Evolutionary conservation across 345 rosid species (phyloP).

Genomic region (Aurinia saxatilis): DNA sequence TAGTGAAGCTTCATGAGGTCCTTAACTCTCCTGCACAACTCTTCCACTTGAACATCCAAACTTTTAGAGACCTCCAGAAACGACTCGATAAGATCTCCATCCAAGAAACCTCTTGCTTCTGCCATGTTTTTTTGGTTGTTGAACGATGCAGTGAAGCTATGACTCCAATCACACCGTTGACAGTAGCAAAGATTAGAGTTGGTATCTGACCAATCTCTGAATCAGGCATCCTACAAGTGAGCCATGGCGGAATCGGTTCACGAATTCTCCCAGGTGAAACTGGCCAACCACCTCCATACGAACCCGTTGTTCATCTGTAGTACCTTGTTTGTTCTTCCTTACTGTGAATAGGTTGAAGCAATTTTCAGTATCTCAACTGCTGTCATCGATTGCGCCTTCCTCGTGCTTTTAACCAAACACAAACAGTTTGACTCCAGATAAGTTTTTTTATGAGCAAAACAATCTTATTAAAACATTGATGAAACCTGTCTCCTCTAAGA

Average conservation of each 20-base stretch:
- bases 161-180: slow-evolving; percentile 85
- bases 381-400: too few relatives aligned
- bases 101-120: slow-evolving; percentile 75
- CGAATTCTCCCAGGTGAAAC: too few relatives aligned
- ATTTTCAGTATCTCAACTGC: too few relatives aligned
- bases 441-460: too few relatives aligned
- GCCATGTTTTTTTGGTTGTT: slow-evolving; percentile 74
- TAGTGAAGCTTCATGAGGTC: slow-evolving; percentile 87
- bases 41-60: slow-evolving; percentile 66
- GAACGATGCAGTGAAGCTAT: slow-evolving; percentile 88
- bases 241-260: slow-evolving; percentile 86
- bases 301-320: too few relatives aligned
- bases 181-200: slow-evolving; percentile 76
- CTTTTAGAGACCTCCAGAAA: slow-evolving; percentile 70
- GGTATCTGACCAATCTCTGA: slow-evolving; percentile 87
- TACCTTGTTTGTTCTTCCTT: too few relatives aligned
- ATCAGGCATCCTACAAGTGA: slow-evolving; percentile 88
- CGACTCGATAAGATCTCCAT: slow-evolving; percentile 80
- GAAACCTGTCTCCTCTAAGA: too few relatives aligned
- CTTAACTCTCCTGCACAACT: slow-evolving; percentile 79
- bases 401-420: too few relatives aligned
- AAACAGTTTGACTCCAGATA: too few relatives aligned
- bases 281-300: too few relatives aligned
- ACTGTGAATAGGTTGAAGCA: too few relatives aligned
- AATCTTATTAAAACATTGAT: too few relatives aligned